Base-by-base conservation (phyloP, 2,329 filamentous ascomycete species). In the Didymella exigua region DNA sequence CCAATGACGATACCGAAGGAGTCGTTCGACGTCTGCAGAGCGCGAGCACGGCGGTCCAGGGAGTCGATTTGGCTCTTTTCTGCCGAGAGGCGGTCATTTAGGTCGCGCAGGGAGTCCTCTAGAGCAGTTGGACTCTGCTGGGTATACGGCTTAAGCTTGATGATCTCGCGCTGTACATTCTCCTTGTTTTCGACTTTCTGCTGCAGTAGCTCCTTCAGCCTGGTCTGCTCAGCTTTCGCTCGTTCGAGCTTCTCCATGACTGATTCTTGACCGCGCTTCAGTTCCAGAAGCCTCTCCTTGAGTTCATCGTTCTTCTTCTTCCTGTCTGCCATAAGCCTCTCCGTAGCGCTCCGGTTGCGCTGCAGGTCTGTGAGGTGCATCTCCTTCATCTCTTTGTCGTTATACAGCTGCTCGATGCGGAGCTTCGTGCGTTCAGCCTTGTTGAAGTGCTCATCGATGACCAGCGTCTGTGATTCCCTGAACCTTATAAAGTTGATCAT, bases 401-500 rank as follows among this genome's bases (percentile, higher is more conserved):
- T 81, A 70, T 93, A 93, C 9, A 98, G 81, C 18, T 88, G 84
- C 76, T 98, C 93, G 68, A 98, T 97, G 58, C 89, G 86, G 47
- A 88, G 81, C 77, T 96, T 97, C 1, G 90, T 93, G 55, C 85
- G 86, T 76, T 97, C 91, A 11, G 90, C 86, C 68, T 91, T 93
- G 80, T 96, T 95, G 79, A 95, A 95, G 77, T 98, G 90, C 73
- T 96, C 86, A 73, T 97, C 93, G 61, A 98, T 96, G 26, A 95
- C 86, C 33, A 82, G 81, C 1, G 92, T 96, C 76, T 98, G 93
- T 59, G 89, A 92, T 78, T 97, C 93, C 66, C 95, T 89, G 78
- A 98, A 99, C 48, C 95, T 88, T 64, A 98, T 93, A 76, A 99
- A 99, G 78, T 99, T 99, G 81, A 99, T 99, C 61, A 98, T 85